Evolutionary conservation across 1,284 basidiomycete species (phyloP), one percentile per base, ranked within the genome.

Genomic region (Ceraceosorus guamensis): DNA sequence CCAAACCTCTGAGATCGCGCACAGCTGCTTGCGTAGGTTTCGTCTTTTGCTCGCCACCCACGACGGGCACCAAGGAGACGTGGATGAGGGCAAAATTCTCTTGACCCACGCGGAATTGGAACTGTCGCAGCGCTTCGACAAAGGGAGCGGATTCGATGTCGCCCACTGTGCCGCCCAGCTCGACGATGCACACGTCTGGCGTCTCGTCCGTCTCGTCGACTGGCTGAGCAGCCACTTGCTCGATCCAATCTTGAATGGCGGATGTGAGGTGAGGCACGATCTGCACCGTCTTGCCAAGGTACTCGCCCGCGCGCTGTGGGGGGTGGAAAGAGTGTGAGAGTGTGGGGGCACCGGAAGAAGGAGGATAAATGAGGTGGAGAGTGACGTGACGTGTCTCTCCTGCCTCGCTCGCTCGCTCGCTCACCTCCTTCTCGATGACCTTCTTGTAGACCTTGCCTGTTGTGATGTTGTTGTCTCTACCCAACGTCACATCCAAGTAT

Each of bases 11-110:
- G 37, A 98, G 80, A 60, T 92, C 92, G 66, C 95, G 88, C 16
- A 98, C 87, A 44, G 91, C 93, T 14, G 93, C 95, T 77, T 98
- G 93, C 0, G 93, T 99, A 3, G 93, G 93, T 78, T 98, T 98
- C 6, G 93, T 99, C 80, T 99, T 99, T 75, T 97, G 93, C 77
- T 99, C 93, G 55, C 95, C 93, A 57, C 95, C 90, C 80, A 99
- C 89, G 68, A 96, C 89, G 14, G 93, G 93, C 6, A 98, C 91
- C 41, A 99, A 85, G n/a, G 89, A 92, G 58, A 99, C 93, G 71
- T 97, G 93, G 63, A 98, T 88, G 53, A 97, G 83, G 1, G 93
- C 93, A 78, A 98, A 98, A 80, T 98, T 97, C 60, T 92, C 89
- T 72, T 89, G 84, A 24, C 93, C 93, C 32, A 98, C 93, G 56